Base-by-base conservation (phyloP, 345 rosid genomes). In the Mallotus nudiflorus region DNA sequence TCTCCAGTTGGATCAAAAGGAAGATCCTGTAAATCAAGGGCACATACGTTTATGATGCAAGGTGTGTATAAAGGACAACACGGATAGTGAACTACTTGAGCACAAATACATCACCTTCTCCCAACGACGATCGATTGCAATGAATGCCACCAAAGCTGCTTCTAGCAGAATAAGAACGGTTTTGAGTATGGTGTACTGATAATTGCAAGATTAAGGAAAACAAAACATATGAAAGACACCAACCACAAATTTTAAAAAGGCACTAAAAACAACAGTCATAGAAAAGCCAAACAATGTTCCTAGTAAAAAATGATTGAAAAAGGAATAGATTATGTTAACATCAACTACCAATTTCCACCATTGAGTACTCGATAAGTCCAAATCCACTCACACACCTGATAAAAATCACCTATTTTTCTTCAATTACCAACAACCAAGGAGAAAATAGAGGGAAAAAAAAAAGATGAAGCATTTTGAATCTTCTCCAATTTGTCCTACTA, bases 1-100 rank as follows among this genome's bases (percentile, higher is more conserved):
- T 90, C 96, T 73, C 97, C 97, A 58, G 97, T 91, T 71, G 97
- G 88, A 79, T 94, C 98, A 59, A 72, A 79, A 19, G 97, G 98
- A 75, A 94, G 89, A 86, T 86, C 91, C 98, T 94, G 86, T 49
- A 48, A 75, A 37, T 28, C 9, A 66, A 37, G 31, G 39, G 24
- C 14, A 25, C 19, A 65, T 46, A 65, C n/a, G 6, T 56, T 75
- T 18, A 29, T 11, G 7, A 42, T 40, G 42, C 14, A 15, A 58
- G 27, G 50, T 4, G 4, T 4, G 4, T 24, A 48, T 42, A 61
- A 37, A 65, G 11, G 35, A 54, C 14, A 12, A 68, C 71, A 53
- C 35, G 44, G 8, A 62, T 22, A 14, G 15, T 19, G 0, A 40
- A 22, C 35, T 10, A 10, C 3, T 20, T 28, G 14, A 51, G 14